These are phyloP conservation scores for Kwoniella sp. DNA, from an alignment of 768 basidiomycete genomes.

Conservation along the genomic window DNA sequence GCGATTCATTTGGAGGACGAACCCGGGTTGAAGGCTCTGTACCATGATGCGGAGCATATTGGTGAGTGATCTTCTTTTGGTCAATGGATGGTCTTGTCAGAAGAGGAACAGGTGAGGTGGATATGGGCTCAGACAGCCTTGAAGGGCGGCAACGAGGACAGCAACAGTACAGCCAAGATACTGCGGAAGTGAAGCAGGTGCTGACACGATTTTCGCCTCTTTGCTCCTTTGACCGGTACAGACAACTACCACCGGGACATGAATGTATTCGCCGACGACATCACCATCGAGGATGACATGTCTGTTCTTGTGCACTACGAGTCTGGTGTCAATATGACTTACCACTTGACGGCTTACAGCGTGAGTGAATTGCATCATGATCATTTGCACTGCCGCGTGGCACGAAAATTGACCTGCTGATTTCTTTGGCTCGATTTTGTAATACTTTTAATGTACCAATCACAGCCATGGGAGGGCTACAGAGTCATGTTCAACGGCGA, in stretches of 20 bases:
- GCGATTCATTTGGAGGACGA: slow-evolving; percentile 61
- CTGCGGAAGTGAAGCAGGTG: slow-evolving; percentile 20
- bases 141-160: too few relatives aligned
- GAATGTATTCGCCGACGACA: slow-evolving; percentile 58
- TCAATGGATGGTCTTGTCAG: too few relatives aligned
- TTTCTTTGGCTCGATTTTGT: not conserved
- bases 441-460: not conserved
- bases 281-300: slow-evolving; percentile 64
- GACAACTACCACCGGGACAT: slow-evolving; percentile 63
- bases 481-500: slow-evolving; percentile 64
- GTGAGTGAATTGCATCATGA: slow-evolving; percentile 52
- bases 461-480: slow-evolving; percentile 57
- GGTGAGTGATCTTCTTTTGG: slow-evolving; percentile 30
- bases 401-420: not conserved
- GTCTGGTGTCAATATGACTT: slow-evolving; percentile 62
- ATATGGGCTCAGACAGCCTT: not conserved
- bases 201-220: not conserved
- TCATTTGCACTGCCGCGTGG: too few relatives aligned
- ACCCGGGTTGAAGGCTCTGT: slow-evolving; percentile 59
- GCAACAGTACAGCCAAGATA: too few relatives aligned
- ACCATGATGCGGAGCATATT: slow-evolving; percentile 60
- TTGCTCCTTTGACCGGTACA: slow-evolving; percentile 4
- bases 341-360: slow-evolving; percentile 60
- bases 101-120: not conserved
- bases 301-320: slow-evolving; percentile 61